Conservation (phyloP, 768 basidiomycete species). For the Mycena capillaripes region DNA sequence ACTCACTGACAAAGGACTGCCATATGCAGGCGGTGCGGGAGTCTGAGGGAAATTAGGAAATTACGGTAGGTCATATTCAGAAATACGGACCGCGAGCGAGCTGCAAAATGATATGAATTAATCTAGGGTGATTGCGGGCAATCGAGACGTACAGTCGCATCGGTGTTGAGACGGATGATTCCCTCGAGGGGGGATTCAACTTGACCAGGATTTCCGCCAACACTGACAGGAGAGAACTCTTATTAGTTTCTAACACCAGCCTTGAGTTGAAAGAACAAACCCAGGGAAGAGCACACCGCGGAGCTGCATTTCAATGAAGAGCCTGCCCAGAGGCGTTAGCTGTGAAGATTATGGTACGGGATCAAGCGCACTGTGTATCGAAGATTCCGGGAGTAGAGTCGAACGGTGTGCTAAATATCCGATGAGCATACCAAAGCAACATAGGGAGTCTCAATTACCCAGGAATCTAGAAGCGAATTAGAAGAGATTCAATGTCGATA, state of each 20-base stretch:
- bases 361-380: slow-evolving; percentile 52
- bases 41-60: slow-evolving; percentile 36
- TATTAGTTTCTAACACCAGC: background rate
- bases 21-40: slow-evolving; percentile 52
- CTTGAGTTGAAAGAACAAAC: slow-evolving; percentile 24
- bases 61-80: slow-evolving; percentile 36
- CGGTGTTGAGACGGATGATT: slow-evolving; percentile 38
- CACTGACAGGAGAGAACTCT: background rate
- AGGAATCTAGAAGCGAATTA: slow-evolving; percentile 31
- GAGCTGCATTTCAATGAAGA: slow-evolving; percentile 51
- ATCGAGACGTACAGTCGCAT: slow-evolving; percentile 27
- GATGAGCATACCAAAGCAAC: slow-evolving; percentile 29
- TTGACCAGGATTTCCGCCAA: slow-evolving; percentile 37
- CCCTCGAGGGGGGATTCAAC: slow-evolving; percentile 39
- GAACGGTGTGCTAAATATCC: slow-evolving; percentile 52
- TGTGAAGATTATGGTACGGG: too few species aligned
- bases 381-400: slow-evolving; percentile 60
- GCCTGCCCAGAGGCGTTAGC: background rate
- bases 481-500: slow-evolving; percentile 8
- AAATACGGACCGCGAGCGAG: slow-evolving; percentile 35
- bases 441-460: slow-evolving; percentile 18
- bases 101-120: background rate
- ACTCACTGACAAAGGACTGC: slow-evolving; percentile 49
- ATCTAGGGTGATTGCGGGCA: background rate
- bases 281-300: slow-evolving; percentile 43